A percentile compares a stretch with the other conserved stretches of the same genome.
Evolutionary conservation across 805 yeast genomes (phyloP).

Genomic region (Ogataea naganishii): DNA sequence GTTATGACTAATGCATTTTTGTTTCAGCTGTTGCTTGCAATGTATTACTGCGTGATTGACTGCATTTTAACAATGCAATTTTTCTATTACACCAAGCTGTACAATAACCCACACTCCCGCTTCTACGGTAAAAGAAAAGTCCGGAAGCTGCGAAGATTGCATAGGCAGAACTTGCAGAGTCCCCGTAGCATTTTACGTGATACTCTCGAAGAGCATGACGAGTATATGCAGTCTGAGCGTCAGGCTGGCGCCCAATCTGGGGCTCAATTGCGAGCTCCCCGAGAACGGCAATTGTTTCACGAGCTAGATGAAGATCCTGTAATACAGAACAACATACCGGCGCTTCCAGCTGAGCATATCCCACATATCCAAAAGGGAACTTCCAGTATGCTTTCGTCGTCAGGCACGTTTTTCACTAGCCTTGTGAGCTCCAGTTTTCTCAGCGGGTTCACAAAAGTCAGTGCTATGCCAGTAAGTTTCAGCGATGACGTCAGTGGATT

Average conservation of each 20-base stretch:
- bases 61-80: conserved; percentile 34
- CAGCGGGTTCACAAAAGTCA: conserved; percentile 20
- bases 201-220: no score
- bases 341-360: no score
- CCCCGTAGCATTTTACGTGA: conserved; percentile 17
- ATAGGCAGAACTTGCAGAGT: conserved; percentile 12
- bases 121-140: conserved; percentile 14
- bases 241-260: no score
- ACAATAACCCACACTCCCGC: conserved; percentile 24
- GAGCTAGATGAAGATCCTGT: no score
- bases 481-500: neutral
- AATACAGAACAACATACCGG: no score
- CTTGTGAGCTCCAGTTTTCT: conserved; percentile 21
- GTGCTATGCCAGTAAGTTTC: conserved; percentile 12
- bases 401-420: conserved; percentile 13
- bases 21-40: conserved; percentile 36
- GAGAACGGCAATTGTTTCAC: conserved; percentile 1
- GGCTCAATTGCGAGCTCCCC: conserved; percentile 2
- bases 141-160: conserved; percentile 8
- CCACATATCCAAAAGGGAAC: no score
- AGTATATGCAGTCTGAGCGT: no score
- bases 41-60: conserved; percentile 42
- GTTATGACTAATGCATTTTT: conserved; percentile 37
- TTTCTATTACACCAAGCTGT: conserved; percentile 37
- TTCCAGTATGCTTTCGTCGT: no score